Base-by-base conservation (phyloP, 1,284 basidiomycete species). In the Exobasidium rhododendri region DNA sequence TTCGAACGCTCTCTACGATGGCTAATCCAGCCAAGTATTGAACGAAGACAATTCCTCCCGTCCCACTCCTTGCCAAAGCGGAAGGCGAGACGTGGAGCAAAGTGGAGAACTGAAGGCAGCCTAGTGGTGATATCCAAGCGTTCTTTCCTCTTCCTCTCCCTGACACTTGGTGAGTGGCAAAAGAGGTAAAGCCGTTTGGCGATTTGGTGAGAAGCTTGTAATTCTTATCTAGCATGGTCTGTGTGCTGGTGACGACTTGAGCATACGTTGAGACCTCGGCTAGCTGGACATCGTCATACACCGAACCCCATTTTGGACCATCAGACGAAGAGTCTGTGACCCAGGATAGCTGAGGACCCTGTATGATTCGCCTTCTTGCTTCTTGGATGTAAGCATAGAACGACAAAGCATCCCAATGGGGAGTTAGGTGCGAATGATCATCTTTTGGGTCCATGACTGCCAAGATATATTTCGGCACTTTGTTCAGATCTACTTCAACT, bases 21-120 rank as follows among this genome's bases (percentile, higher is more conserved):
- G 94, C 91, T 30, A 98, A 82, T 0, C 89, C 91, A 63, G 90
- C 89, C 0, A 99, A 85, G 78, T 98, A 98, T 77, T 99, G 96
- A n/a, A 94, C 82, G 75, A 99, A 96, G 14, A 97, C 92, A 46
- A 62, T 40, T 5, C 44, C 56, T 58, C 52, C 52, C 35, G 35
- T 28, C 20, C 58, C 26, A 35, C n/a, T 22, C 14, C 31, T 17
- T 29, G 56, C 13, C 31, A 28, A 13, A 32, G 26, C 10, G 20
- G 91, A 81, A 0, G 79, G 69, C 0, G 83, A 74, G 1, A 90
- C 79, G 6, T 88, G 87, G 14, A 94, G 83, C 29, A 90, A 84
- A 32, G 94, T 77, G 4, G 92, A 94, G 79, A 94, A 90, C 66
- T 89, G 88, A 22, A 97, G 85, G 77, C 92, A 94, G 1, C 94